These are phyloP conservation scores for Pseudozyma hubeiensis DNA, from an alignment of 1,284 basidiomycete genomes.

Conservation along the genomic window DNA sequence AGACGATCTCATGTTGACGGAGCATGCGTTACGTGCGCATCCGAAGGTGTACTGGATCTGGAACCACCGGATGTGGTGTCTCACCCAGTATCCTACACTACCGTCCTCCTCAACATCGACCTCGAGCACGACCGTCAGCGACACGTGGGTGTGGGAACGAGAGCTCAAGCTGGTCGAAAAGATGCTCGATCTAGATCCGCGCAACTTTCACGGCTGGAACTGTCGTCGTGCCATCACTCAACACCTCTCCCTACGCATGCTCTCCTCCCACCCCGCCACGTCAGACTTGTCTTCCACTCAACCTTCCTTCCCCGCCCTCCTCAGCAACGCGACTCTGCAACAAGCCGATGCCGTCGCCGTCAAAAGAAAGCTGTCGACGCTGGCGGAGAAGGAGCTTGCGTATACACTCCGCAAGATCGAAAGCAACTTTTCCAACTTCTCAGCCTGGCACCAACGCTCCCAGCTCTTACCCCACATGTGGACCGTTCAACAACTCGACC, in stretches of 20 bases:
- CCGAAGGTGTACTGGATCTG: conserved; percentile 69
- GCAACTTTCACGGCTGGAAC: conserved; percentile 67
- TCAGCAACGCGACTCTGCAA: conserved; percentile 4
- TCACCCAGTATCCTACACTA: conserved; percentile 37
- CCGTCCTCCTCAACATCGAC: neutral
- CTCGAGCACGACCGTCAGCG: neutral
- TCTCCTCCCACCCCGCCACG: conserved; percentile 9
- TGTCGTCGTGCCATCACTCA: conserved; percentile 60
- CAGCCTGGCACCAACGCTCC: conserved; percentile 97
- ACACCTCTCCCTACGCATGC: conserved; percentile 42
- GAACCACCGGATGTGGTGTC: conserved; percentile 68
- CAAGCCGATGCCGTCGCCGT: neutral
- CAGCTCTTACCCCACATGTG: conserved; percentile 81
- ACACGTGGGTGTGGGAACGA: conserved; percentile 51
- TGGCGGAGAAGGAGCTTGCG: conserved; percentile 53
- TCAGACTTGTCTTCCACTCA: neutral
- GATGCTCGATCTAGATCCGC: conserved; percentile 65
- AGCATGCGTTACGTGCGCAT: conserved; percentile 61
- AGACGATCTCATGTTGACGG: conserved; percentile 62
- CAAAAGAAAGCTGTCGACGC: conserved; percentile 19
- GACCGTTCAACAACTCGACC: conserved; percentile 70
- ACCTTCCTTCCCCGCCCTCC: conserved; percentile 18
- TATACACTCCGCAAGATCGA: conserved; percentile 88
- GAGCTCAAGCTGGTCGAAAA: conserved; percentile 63
- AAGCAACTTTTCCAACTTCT: conserved; percentile 95